These are phyloP conservation scores for Akanthomyces muscarius DNA, from an alignment of 2,329 filamentous ascomycete species.

Conservation along the genomic window DNA sequence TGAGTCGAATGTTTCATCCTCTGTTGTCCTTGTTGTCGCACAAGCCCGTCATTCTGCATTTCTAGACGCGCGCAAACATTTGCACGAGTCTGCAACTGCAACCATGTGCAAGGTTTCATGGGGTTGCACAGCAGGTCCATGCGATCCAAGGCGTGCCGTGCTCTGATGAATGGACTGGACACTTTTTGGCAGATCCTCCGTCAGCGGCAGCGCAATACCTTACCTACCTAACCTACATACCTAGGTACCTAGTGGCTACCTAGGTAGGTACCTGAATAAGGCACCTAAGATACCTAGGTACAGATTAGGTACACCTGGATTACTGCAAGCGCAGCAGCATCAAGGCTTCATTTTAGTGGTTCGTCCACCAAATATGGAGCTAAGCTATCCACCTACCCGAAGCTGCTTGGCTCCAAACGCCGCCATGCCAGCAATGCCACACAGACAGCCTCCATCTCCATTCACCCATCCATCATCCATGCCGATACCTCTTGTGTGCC, in stretches of 20 bases:
- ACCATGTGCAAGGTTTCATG: not conserved
- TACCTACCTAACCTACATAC: too few relatives aligned
- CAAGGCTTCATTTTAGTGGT: not conserved
- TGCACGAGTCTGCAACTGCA: not conserved
- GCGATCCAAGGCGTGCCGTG: not conserved
- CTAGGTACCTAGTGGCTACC: too few relatives aligned
- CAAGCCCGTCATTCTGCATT: not conserved
- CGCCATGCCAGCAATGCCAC: conserved; percentile 1
- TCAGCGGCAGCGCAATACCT: too few relatives aligned
- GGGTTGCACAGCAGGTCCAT: not conserved
- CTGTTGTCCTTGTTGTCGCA: not conserved
- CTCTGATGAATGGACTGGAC: not conserved
- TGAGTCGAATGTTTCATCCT: conserved; percentile 4
- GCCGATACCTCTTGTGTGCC: not conserved
- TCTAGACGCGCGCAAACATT: not conserved
- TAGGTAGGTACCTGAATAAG: too few relatives aligned
- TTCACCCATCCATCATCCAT: not conserved
- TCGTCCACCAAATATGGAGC: not conserved
- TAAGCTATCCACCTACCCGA: conserved; percentile 4
- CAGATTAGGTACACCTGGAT: not conserved
- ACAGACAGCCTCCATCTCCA: not conserved
- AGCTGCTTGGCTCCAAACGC: not conserved
- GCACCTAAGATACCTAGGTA: too few relatives aligned
- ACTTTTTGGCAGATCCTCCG: too few relatives aligned
- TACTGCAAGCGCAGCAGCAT: not conserved